Evolutionary conservation across 208 protist genomes (phyloP).

Genomic region (Leishmania major): DNA sequence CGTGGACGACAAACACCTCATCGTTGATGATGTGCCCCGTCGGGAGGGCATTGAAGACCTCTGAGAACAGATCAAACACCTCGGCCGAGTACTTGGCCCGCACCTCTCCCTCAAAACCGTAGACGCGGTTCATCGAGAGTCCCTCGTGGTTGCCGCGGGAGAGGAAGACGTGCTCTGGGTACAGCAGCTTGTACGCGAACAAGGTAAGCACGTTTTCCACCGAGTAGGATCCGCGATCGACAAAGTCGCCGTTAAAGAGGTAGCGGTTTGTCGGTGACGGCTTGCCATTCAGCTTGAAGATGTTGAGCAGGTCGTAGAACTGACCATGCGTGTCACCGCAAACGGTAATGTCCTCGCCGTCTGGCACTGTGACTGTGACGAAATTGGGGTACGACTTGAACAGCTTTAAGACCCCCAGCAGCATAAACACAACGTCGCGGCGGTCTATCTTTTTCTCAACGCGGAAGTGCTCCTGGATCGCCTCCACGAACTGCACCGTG

Average conservation of each 20-base stretch:
- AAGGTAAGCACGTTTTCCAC: constrained; percentile 96
- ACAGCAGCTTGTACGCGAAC: constrained; percentile 97
- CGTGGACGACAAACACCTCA: constrained; percentile 96
- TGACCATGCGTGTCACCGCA: constrained; percentile 99
- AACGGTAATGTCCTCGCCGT: constrained; percentile 93
- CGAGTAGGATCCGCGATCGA: constrained; percentile 97
- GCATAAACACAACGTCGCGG: constrained; percentile 85
- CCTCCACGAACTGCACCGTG: constrained; percentile 80
- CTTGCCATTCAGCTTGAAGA: constrained; percentile 94
- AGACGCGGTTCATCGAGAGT: constrained; percentile 96
- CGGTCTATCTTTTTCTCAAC: constrained; percentile 85
- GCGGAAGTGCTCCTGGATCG: constrained; percentile 80
- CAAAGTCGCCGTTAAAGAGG: constrained; percentile 97
- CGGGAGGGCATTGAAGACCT: constrained; percentile 96
- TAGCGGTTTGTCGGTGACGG: constrained; percentile 93
- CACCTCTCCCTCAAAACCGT: constrained; percentile 98
- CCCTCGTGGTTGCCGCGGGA: constrained; percentile 98
- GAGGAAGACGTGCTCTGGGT: constrained; percentile 95
- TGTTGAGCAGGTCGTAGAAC: constrained; percentile 98
- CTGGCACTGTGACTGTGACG: constrained; percentile 86
- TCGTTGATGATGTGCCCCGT: constrained; percentile 94
- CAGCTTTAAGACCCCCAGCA: constrained; percentile 77
- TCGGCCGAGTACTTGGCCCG: constrained; percentile 93
- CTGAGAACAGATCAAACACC: constrained; percentile 95
- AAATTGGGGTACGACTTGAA: constrained; percentile 89